Base-by-base conservation (phyloP, 2,329 filamentous ascomycete species). In the Aspergillus terreus region DNA sequence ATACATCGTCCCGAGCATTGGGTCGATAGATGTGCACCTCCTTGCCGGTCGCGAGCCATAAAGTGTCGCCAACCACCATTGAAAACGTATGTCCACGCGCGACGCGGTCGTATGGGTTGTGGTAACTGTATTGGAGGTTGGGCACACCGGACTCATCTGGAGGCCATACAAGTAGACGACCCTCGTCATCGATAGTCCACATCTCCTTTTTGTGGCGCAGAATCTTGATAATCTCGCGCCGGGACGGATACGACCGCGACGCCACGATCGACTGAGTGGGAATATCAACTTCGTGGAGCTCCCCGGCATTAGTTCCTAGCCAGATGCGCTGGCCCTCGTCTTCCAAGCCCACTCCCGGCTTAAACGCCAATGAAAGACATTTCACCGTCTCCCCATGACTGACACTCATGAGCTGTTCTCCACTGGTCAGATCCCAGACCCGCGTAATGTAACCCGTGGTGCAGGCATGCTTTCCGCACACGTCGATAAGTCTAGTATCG, bases 131-230 rank as follows among this genome's bases (percentile, higher is more conserved):
- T 50, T 84, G 81, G 27, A 97, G 72, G 55, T 84, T 92, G 1
- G 92, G 91, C 25, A 85, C 79, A 0, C 87, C 86, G 5, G 82
- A 82, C 43, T 83, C 79, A 61, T 91, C 88, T 4, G 92, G 86
- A 1, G 83, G 85, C 94, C 94, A 99, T 4, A 97, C 82, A 58
- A 90, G 85, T 12, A 99, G 75, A 43, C 87, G 88, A 10, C 94
- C 94, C 44, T 87, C 84, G 57, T 96, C 92, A 66, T 97, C 94
- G 44, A 99, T 71, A 0, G 92, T 92, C 94, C 94, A 99, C 68
- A 99, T 82, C 63, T 96, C 89, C 59, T 90, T 90, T 56, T 84
- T 86, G 68, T 95, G 87, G 36, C 94, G 84, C 65, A 90, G 87
- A 40, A 99, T 95, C 61, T 85, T 90, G 57, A 89, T 82, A 46